Conservation (phyloP, 306 rosid species). For the Cercis canadensis region DNA sequence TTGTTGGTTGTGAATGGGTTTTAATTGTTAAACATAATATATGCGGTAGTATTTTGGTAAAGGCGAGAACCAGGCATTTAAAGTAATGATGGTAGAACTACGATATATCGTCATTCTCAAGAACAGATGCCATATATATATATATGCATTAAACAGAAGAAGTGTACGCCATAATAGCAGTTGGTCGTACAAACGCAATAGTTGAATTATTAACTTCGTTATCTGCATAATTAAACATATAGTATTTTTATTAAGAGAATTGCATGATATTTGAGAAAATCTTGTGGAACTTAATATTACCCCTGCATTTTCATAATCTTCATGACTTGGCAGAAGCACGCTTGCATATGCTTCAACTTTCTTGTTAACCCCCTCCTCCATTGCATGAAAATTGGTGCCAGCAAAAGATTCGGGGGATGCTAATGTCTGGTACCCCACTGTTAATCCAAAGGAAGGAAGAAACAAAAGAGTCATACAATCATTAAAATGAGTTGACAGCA, state of each 20-base stretch:
- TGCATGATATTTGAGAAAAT: slow-evolving; percentile 5
- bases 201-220: too few species aligned
- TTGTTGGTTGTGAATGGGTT: neutral
- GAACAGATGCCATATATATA: too few species aligned
- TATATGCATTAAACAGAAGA: too few species aligned
- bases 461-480: slow-evolving; percentile 19
- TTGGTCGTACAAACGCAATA: too few species aligned
- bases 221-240: too few species aligned
- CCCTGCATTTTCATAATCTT: slow-evolving; percentile 59
- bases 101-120: too few species aligned
- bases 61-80: too few species aligned
- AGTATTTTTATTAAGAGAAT: neutral
- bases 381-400: slow-evolving; percentile 60
- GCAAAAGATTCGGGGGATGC: slow-evolving; percentile 59
- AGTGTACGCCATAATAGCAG: too few species aligned
- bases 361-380: slow-evolving; percentile 79
- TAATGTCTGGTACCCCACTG: slow-evolving; percentile 76
- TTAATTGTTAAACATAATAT: too few species aligned
- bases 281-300: slow-evolving; percentile 44
- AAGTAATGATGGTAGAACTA: too few species aligned
- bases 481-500: neutral
- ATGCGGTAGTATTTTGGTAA: too few species aligned
- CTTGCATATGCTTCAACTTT: slow-evolving; percentile 66
- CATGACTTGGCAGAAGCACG: slow-evolving; percentile 59
- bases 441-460: slow-evolving; percentile 27